These are phyloP conservation scores for Erythrophleum ivorense DNA, from an alignment of 331 rosid species.

Conservation along the genomic window DNA sequence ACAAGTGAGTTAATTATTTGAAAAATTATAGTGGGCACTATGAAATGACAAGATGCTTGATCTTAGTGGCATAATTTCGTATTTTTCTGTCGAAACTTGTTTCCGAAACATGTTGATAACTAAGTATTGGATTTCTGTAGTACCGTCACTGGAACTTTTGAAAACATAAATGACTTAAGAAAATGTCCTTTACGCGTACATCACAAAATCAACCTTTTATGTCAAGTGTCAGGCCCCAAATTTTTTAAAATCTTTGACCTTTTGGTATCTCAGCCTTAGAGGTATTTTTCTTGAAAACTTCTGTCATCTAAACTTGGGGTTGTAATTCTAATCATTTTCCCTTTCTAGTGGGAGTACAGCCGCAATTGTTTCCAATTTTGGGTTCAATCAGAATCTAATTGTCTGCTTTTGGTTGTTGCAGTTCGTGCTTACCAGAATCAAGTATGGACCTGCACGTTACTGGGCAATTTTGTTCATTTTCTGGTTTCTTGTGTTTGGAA, in stretches of 20 bases:
- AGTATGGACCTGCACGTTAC: constrained; percentile 97
- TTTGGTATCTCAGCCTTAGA: background rate
- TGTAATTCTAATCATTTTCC: background rate
- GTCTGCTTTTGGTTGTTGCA: constrained; percentile 48
- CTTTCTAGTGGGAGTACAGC: background rate
- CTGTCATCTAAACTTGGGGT: background rate
- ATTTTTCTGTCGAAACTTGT: background rate
- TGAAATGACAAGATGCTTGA: constrained; percentile 24
- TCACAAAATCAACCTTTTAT: background rate
- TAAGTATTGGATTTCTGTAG: background rate
- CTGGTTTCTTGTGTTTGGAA: constrained; percentile 99
- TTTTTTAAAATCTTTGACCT: background rate
- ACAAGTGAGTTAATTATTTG: constrained; percentile 23
- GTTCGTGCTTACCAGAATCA: constrained; percentile 98
- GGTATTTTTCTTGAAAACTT: background rate
- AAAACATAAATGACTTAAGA: background rate
- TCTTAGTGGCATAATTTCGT: constrained; percentile 12
- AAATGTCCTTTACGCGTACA: background rate
- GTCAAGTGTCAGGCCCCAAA: background rate
- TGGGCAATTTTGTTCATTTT: constrained; percentile 98
- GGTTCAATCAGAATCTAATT: constrained; percentile 32
- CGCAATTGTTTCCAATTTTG: background rate
- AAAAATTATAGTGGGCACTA: constrained; percentile 26
- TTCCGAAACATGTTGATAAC: background rate
- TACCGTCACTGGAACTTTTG: background rate